Base-by-base conservation (phyloP, 306 rosid genomes). In the Chamaecrista fasciculata region DNA sequence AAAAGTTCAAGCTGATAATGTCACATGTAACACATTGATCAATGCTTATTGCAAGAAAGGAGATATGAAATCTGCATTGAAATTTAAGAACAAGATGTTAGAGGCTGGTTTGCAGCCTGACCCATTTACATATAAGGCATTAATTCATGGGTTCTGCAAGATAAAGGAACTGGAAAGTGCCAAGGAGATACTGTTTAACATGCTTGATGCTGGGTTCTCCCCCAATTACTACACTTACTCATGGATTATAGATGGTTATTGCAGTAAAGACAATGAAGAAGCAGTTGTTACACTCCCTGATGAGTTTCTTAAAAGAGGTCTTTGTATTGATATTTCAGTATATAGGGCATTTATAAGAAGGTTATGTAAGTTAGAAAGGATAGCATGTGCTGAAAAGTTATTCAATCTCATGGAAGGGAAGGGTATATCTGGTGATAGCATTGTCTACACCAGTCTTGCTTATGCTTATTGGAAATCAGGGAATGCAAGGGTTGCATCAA, bases 11-110 rank as follows among this genome's bases (percentile, higher is more conserved):
- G 89, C 96, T 11, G 98, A 93, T 66, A 88, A 79, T 75, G 77
- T 90, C 72, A 93, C 98, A 2, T 93, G 98, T 50, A 90, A 93
- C 82, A 93, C 98, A 7, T 78, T 93, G 81, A 83, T 90, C 42
- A 88, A 93, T 88, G 87, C 97, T 40, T 93, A 93, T 73, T 85
- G 87, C 85, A 90, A 93, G 78, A 76, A 87, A 64, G 86, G 91
- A 69, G 97, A 90, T 74, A 68, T 88, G 87, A 76, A 55, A 48
- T 88, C 98, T 60, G 96, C 96, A 19, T 61, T 85, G 75, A 90
- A 83, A 78, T 92, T 88, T 75, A 87, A 88, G 88, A 75, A 80
- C 59, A 86, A 73, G 68, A 85, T 93, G 97, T 78, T 86, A 66
- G 96, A 86, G 53, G 81, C 87, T 75, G 96, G 93, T 47, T 69